Evolutionary conservation across 352 stramenopile genomes (phyloP).

Genomic region (Phytophthora litchii): DNA sequence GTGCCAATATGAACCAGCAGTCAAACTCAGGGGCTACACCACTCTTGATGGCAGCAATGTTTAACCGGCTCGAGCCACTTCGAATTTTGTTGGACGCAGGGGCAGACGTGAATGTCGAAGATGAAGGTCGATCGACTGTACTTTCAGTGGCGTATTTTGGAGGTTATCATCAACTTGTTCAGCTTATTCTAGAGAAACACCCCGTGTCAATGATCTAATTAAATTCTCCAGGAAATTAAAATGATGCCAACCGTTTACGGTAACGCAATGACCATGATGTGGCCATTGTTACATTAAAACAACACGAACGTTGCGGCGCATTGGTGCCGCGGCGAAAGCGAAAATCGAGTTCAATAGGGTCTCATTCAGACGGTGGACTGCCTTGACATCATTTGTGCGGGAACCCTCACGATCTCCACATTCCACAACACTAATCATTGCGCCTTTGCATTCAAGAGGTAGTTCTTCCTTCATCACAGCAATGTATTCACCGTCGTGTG

Average conservation of each 20-base stretch:
- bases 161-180: slow-evolving; percentile 20
- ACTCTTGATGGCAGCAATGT: slow-evolving; percentile 13
- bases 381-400: background rate
- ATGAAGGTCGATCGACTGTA: slow-evolving; percentile 1
- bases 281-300: background rate
- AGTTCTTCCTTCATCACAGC: slow-evolving; percentile 11
- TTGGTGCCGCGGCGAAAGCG: slow-evolving; percentile 17
- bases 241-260: too few species aligned
- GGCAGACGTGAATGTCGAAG: slow-evolving; percentile 17
- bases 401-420: too few species aligned
- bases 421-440: slow-evolving; percentile 17
- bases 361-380: slow-evolving; percentile 4
- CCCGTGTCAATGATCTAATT: too few species aligned
- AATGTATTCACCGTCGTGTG: slow-evolving; percentile 11
- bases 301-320: slow-evolving; percentile 8
- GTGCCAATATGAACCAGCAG: slow-evolving; percentile 11
- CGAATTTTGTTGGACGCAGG: slow-evolving; percentile 18
- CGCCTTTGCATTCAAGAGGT: slow-evolving; percentile 2
- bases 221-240: too few species aligned
- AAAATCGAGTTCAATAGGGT: slow-evolving; percentile 14
- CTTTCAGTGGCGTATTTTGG: slow-evolving; percentile 25
- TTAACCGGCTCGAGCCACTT: slow-evolving; percentile 9
- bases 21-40: slow-evolving; percentile 3
- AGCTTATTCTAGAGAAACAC: slow-evolving; percentile 16
- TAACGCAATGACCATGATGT: background rate